Evolutionary conservation across 2,329 filamentous ascomycete genomes (phyloP).

Genomic region (Teratosphaeria viscida): DNA sequence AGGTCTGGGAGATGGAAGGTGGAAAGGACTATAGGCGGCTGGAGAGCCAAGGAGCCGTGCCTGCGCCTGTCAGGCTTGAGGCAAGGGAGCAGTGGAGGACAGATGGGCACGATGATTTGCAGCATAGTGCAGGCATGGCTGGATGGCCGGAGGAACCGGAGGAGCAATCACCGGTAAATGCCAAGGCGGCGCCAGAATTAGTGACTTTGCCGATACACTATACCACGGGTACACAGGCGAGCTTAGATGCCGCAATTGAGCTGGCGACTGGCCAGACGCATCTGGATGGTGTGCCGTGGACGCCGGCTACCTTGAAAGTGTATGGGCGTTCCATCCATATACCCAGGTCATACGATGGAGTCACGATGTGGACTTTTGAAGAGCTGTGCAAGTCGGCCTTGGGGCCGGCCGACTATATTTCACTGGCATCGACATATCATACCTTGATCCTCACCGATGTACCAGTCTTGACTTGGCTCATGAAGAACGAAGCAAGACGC

Average conservation of each 20-base stretch:
- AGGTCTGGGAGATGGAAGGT: slow-evolving; percentile 77
- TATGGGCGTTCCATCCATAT: slow-evolving; percentile 57
- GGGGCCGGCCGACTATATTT: slow-evolving; percentile 74
- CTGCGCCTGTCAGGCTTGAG: slow-evolving; percentile 13
- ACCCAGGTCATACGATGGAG: slow-evolving; percentile 47
- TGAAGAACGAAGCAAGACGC: slow-evolving; percentile 71
- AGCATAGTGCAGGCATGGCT: slow-evolving; percentile 12
- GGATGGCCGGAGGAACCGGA: slow-evolving; percentile 7
- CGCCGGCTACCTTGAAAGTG: slow-evolving; percentile 36
- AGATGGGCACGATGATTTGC: slow-evolving; percentile 17
- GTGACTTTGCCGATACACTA: slow-evolving; percentile 5
- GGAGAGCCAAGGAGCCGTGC: slow-evolving; percentile 31
- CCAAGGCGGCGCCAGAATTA: neutral
- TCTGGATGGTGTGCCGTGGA: slow-evolving; percentile 27
- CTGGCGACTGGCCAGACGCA: slow-evolving; percentile 10
- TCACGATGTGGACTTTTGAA: slow-evolving; percentile 56
- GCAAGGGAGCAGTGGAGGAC: slow-evolving; percentile 11
- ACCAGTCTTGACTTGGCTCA: slow-evolving; percentile 53
- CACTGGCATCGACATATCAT: slow-evolving; percentile 68
- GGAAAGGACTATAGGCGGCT: slow-evolving; percentile 57
- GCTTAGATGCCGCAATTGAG: slow-evolving; percentile 9
- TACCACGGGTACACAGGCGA: neutral
- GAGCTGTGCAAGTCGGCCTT: slow-evolving; percentile 55
- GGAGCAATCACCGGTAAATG: neutral
- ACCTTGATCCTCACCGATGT: slow-evolving; percentile 64